Base-by-base conservation (phyloP, 2,329 filamentous ascomycete species). In the Blastomyces parvus region DNA sequence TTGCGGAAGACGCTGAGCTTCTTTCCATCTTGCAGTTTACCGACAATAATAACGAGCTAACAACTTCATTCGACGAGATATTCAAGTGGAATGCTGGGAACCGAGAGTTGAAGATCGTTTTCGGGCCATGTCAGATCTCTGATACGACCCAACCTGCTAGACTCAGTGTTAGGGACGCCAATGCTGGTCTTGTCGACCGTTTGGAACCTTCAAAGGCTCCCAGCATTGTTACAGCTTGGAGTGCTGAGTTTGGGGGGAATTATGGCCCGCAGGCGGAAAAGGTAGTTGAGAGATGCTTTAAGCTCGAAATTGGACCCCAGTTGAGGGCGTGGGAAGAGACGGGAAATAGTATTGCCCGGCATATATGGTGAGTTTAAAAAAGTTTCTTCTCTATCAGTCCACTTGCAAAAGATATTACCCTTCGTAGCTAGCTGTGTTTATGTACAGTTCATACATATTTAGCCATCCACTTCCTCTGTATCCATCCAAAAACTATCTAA, bases 321-420 rank as follows among this genome's bases (percentile, higher is more conserved):
- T 68, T 86, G 11, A 73, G 74, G 42, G 82, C 89, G 55, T 86
- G 83, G 78, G 87, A 90, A 71, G 87, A 89, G 69, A 88, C 85
- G 0, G 86, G 87, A 3, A 87, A 90, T 69, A 88, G 85, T 71
- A 89, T 90, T 69, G 87, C 87, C 6, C 79, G 86, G 52, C 87
- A 90, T 75, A 80, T 89, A 59, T 90, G 87, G 87, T 87, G 78
- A 71, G 74, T 62, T 62, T 53, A 48, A 25, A 14, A 64, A 46
- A 33, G 36, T n/a, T 52, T 52, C 17, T 40, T 61, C 40, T 38
- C 40, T 25, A 44, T 36, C 40, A 27, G 27, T 57, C 27, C 19
- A 14, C 56, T 36, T 11, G 55, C 44, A 52, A 22, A 50, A 14
- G 4, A 25, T n/a, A 22, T 57, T 33, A 30, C 17, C 6, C 40